phyloP scores from a whole-genome alignment of 2,329 filamentous ascomycete species.

The Neurospora crassa region DNA sequence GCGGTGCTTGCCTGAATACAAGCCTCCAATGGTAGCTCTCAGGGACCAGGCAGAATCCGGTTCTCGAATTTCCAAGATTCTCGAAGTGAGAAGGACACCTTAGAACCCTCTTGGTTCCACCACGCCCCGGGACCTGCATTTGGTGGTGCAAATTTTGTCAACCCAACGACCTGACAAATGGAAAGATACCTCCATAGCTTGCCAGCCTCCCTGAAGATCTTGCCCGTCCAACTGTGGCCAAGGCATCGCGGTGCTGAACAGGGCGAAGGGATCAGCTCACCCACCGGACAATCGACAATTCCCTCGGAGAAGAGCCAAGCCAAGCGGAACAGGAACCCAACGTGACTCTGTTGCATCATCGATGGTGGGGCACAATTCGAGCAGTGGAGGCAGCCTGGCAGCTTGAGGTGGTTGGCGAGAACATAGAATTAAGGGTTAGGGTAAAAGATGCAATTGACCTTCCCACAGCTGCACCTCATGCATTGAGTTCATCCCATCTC shows the following conservation, averaged over 20 bases:
- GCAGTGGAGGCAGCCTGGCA: background rate
- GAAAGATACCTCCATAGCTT: background rate
- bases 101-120: background rate
- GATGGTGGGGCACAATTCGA: background rate
- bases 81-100: background rate
- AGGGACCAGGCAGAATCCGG: slow-evolving; percentile 1
- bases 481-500: background rate
- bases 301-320: background rate
- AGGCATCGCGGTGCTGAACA: background rate
- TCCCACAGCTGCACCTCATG: background rate
- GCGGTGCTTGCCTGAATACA: background rate
- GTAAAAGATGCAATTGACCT: background rate
- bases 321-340: background rate
- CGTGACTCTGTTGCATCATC: background rate
- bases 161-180: background rate
- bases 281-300: background rate
- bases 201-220: background rate
- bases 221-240: background rate
- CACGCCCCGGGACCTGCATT: background rate
- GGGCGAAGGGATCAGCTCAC: background rate
- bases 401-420: background rate
- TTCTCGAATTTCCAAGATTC: background rate
- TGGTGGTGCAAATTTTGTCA: background rate
- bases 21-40: slow-evolving; percentile 1
- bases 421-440: background rate